These are phyloP conservation scores for Croton laevigatus DNA, from an alignment of 441 rosid genomes.

Conservation along the genomic window DNA sequence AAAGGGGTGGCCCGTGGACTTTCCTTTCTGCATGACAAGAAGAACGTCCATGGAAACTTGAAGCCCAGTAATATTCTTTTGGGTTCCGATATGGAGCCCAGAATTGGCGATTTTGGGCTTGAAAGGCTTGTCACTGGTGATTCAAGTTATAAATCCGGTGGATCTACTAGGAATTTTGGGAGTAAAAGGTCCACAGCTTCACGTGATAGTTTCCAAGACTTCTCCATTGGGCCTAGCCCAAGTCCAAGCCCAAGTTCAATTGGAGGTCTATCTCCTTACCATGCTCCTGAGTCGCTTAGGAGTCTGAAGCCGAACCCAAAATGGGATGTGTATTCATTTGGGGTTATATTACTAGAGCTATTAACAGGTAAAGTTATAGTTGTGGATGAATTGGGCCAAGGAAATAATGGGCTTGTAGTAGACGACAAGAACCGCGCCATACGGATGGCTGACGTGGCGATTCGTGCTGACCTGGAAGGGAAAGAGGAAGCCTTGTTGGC, in stretches of 20 bases:
- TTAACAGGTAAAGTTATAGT: slow-evolving; percentile 60
- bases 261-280: slow-evolving; percentile 53
- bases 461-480: slow-evolving; percentile 73
- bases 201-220: slow-evolving; percentile 56
- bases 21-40: slow-evolving; percentile 74
- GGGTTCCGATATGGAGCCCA: slow-evolving; percentile 69
- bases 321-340: slow-evolving; percentile 85
- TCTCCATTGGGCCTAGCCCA: slow-evolving; percentile 48
- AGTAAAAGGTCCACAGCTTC: slow-evolving; percentile 73
- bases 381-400: slow-evolving; percentile 72
- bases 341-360: slow-evolving; percentile 70
- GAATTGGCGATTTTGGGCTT: slow-evolving; percentile 77
- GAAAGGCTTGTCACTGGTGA: slow-evolving; percentile 64
- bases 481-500: slow-evolving; percentile 64
- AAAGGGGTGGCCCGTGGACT: slow-evolving; percentile 85
- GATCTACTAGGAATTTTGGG: slow-evolving; percentile 60
- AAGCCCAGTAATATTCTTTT: slow-evolving; percentile 78
- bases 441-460: slow-evolving; percentile 61
- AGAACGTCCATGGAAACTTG: slow-evolving; percentile 76
- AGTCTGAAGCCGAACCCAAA: slow-evolving; percentile 72
- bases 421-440: slow-evolving; percentile 59
- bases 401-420: slow-evolving; percentile 53
- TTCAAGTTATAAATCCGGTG: slow-evolving; percentile 55
- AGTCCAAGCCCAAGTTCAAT: slow-evolving; percentile 79
- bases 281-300: slow-evolving; percentile 72